Evolutionary conservation across 2,329 filamentous ascomycete species (phyloP).

Genomic region (Sclerotinia subarctica): DNA sequence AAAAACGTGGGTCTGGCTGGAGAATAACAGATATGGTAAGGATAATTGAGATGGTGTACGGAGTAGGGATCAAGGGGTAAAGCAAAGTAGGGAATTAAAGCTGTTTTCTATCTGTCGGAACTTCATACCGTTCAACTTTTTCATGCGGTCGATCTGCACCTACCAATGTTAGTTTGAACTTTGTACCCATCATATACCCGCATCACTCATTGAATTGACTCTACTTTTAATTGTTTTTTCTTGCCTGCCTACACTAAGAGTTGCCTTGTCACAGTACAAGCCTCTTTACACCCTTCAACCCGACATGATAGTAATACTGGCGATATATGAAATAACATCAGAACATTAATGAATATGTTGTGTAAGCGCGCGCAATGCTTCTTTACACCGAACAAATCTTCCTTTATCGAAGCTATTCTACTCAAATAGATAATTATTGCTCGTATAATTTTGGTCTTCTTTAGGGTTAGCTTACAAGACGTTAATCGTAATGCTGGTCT

Average conservation of each 20-base stretch:
- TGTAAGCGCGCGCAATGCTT: slow-evolving; percentile 20
- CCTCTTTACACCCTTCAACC: neutral
- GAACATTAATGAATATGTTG: neutral
- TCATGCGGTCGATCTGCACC: slow-evolving; percentile 3
- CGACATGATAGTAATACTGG: neutral
- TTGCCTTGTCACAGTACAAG: slow-evolving; percentile 3
- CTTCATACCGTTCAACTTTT: neutral
- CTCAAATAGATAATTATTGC: slow-evolving; percentile 7
- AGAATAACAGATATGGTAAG: slow-evolving; percentile 11
- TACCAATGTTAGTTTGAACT: neutral
- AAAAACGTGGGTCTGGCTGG: slow-evolving; percentile 20
- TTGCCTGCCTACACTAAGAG: slow-evolving; percentile 9
- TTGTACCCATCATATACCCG: neutral
- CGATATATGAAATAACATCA: neutral
- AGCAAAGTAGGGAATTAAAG: neutral
- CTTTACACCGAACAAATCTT: neutral
- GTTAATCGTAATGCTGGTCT: slow-evolving; percentile 4
- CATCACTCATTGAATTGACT: neutral
- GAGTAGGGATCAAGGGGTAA: slow-evolving; percentile 12
- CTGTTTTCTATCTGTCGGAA: slow-evolving; percentile 14
- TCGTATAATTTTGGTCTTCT: neutral
- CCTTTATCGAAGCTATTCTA: neutral
- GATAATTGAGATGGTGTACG: slow-evolving; percentile 5
- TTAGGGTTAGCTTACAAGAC: neutral
- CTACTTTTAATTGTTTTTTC: neutral